Percentiles rank a stretch among this genome's conserved stretches.
These are phyloP conservation scores for Peterozyma xylosa DNA, from an alignment of 805 yeast genomes.

Conservation along the genomic window DNA sequence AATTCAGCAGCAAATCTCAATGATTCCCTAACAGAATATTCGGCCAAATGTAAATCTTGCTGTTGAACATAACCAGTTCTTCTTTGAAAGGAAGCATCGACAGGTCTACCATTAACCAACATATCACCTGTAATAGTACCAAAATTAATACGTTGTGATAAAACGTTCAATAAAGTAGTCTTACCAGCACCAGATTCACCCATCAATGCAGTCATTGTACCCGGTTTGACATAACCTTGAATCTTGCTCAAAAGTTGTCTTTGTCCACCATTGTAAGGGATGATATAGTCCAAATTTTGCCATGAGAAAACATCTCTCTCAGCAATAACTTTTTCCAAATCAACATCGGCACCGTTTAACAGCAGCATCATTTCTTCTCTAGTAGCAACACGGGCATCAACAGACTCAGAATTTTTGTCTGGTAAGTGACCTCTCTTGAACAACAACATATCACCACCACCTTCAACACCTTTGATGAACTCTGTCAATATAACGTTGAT, in stretches of 20 bases:
- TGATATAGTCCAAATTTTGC: conserved; percentile 68
- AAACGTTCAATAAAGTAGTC: conserved; percentile 45
- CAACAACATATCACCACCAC: conserved; percentile 24
- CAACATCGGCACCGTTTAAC: conserved; percentile 14
- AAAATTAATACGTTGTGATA: conserved; percentile 45
- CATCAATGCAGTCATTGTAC: conserved; percentile 69
- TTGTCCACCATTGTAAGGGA: conserved; percentile 44
- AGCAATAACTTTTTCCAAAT: conserved; percentile 13
- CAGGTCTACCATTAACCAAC: conserved; percentile 45
- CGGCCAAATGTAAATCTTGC: conserved; percentile 46
- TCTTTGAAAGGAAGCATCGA: conserved; percentile 43
- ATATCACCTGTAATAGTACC: conserved; percentile 54
- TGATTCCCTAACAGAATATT: conserved; percentile 48
- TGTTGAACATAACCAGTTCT: conserved; percentile 55
- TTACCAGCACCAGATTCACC: conserved; percentile 62
- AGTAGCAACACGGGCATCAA: conserved; percentile 30
- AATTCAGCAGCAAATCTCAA: conserved; percentile 42
- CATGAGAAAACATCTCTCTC: conserved; percentile 59
- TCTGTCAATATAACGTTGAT: conserved; percentile 20
- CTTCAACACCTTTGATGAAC: conserved; percentile 14
- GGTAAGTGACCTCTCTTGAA: conserved; percentile 34
- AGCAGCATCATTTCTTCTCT: conserved; percentile 20
- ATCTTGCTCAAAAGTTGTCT: conserved; percentile 57
- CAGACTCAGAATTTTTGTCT: conserved; percentile 23
- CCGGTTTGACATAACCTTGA: conserved; percentile 81